Evolutionary conservation across 768 basidiomycete genomes (phyloP), one percentile per base, ranked within the genome.

Genomic region (Boletus vinaceobasis): DNA sequence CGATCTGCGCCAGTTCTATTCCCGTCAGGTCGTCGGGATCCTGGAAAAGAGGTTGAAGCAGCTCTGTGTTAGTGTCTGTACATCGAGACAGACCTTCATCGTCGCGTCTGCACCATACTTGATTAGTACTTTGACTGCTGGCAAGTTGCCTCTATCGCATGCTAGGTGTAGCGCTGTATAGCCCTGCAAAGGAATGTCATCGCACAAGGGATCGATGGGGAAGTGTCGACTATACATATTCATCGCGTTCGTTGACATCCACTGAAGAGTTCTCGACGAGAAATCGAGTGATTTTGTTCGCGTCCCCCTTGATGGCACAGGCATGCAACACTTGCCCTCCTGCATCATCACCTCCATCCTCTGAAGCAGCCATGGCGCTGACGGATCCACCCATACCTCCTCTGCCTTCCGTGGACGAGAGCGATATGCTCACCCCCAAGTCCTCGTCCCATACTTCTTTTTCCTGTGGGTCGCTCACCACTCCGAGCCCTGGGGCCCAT

Each of bases 151-250:
- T 64, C 93, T 77, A 69, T 97, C 94, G 27, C 86, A 83, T 5
- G 94, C 93, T 0, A 95, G 77, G 62, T 97, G 94, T 19, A 97
- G 71, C 8, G 93, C 79, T 0, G 93, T 90, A 67, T 93, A 93
- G 35, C 91, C 93, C 94, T 97, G 63, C 19, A 44, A 48, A 52
- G 14, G 31, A 37, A 33, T 11, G 50, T 56, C 46, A 55, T 50
- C 42, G 51, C 19, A 23, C 49, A 47, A 51, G 37, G 39, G 27
- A 42, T n/a, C 29, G 17, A 43, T 17, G 15, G 57, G 23, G 14
- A 23, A 21, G 36, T n/a, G 17, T 21, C n/a, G 14, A 29, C 73
- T 86, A 69, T 69, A 94, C 93, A 75, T 81, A 88, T 74, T 87
- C 83, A 56, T 95, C 91, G 36, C 71, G 67, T 36, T 71, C 74